Percentiles rank a stretch among this genome's conserved stretches.
phyloP scores from a whole-genome alignment of 441 rosid genomes.

The Cnidoscolus chayamansa region DNA sequence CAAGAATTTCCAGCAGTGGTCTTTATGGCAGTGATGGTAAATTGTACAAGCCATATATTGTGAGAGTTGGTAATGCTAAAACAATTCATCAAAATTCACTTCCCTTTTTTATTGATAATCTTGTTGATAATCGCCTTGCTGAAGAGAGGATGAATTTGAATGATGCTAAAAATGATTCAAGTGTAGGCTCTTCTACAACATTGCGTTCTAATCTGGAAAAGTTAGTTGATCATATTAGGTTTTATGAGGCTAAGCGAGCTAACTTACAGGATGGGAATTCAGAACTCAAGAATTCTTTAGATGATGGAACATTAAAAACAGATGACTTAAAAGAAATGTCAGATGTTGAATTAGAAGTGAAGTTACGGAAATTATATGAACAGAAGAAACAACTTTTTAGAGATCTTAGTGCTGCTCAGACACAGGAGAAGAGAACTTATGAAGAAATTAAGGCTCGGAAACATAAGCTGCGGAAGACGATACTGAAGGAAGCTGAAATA shows the following conservation, averaged over 20 bases:
- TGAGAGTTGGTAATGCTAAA: slow-evolving; percentile 95
- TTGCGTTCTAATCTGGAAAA: slow-evolving; percentile 84
- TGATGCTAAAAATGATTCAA: slow-evolving; percentile 45
- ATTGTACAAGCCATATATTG: slow-evolving; percentile 90
- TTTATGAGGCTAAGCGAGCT: slow-evolving; percentile 90
- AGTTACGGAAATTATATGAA: slow-evolving; percentile 72
- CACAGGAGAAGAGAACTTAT: slow-evolving; percentile 69
- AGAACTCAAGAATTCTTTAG: slow-evolving; percentile 42
- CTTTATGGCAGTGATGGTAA: slow-evolving; percentile 86
- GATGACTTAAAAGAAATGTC: slow-evolving; percentile 65
- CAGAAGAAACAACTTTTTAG: slow-evolving; percentile 81
- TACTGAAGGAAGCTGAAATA: slow-evolving; percentile 92
- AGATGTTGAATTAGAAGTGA: slow-evolving; percentile 61
- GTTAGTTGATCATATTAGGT: slow-evolving; percentile 73
- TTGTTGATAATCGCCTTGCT: slow-evolving; percentile 82
- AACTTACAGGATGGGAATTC: slow-evolving; percentile 61
- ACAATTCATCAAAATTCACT: slow-evolving; percentile 85
- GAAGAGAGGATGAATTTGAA: slow-evolving; percentile 57
- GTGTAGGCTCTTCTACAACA: slow-evolving; percentile 45
- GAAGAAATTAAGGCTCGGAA: slow-evolving; percentile 67
- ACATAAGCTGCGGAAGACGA: slow-evolving; percentile 73
- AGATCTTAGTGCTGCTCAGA: slow-evolving; percentile 84
- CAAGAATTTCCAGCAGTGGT: slow-evolving; percentile 78
- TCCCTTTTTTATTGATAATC: slow-evolving; percentile 84
- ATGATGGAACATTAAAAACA: slow-evolving; percentile 40